phyloP scores from a whole-genome alignment of 31 red algal genomes.

The Porphyra umbilicalis region DNA sequence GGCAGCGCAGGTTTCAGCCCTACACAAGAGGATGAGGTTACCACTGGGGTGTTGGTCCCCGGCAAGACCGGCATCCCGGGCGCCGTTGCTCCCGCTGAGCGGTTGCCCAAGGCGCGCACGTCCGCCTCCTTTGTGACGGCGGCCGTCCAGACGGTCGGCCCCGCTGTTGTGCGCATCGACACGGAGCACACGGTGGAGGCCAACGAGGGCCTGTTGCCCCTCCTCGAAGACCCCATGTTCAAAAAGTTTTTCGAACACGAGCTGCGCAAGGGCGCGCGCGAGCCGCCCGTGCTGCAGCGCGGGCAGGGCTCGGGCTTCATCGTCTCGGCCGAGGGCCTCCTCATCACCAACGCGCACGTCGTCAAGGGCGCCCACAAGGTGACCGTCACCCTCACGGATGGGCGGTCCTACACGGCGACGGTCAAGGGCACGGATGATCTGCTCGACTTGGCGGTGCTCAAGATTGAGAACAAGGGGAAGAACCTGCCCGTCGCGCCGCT shows the following conservation, averaged over 20 bases:
- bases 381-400: constrained; percentile 92
- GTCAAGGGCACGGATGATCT: constrained; percentile 91
- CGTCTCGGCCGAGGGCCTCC: constrained; percentile 78
- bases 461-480: constrained; percentile 49
- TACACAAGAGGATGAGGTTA: background rate
- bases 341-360: constrained; percentile 97
- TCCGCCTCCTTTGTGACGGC: constrained; percentile 83
- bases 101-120: constrained; percentile 8
- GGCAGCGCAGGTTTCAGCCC: background rate
- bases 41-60: background rate
- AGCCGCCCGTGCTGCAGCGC: constrained; percentile 52
- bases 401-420: constrained; percentile 64
- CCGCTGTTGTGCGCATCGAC: constrained; percentile 91
- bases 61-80: background rate
- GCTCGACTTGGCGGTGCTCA: constrained; percentile 89
- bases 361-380: constrained; percentile 78
- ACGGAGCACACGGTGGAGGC: constrained; percentile 83
- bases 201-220: constrained; percentile 27
- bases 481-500: constrained; percentile 76
- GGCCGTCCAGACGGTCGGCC: constrained; percentile 84
- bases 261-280: constrained; percentile 10
- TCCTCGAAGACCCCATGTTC: constrained; percentile 81
- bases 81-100: background rate
- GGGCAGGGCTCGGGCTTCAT: constrained; percentile 94
- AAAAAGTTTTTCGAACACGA: constrained; percentile 83